Evolutionary conservation across 768 basidiomycete genomes (phyloP), one percentile per base, ranked within the genome.

Genomic region (Phylloporus arenicola): DNA sequence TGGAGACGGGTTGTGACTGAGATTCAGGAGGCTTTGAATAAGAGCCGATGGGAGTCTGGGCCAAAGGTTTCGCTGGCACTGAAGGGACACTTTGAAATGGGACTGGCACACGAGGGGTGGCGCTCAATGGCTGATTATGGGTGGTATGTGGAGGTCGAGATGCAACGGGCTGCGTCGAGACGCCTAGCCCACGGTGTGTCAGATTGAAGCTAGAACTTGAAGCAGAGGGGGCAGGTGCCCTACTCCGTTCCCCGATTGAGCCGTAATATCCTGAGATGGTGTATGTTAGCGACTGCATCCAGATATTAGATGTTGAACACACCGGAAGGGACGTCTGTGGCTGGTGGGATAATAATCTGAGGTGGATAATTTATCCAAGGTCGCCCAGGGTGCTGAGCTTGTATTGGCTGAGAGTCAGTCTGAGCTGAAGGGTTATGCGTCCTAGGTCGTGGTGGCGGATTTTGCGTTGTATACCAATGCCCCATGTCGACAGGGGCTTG

Each of bases 401-500:
- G 55, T 16, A 12, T 17, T 43, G 42, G 19, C 13, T 53, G 59
- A 41, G 39, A 48, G 20, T 41, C 19, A 20, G 55, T 22, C 33
- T 51, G 48, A 25, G 13, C 22, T 19, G 20, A 34, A 40, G 52
- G 31, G 35, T 40, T 46, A 25, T 54, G 38, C 33, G 20, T 16
- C 33, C 30, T 19, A 20, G 47, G 20, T 31, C 50, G 60, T 8
- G 31, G 40, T 1, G 54, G 52, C 39, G 43, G n/a, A 43, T 48
- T 52, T 43, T 49, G 60, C 30, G 47, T 27, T 11, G 56, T 25
- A 43, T 55, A 50, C 48, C 59, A 37, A 56, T 59, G 52, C n/a
- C 39, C 27, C n/a, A 45, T 13, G 20, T 48, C 8, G n/a, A 46
- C 20, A 47, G 52, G 49, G 25, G 27, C 16, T 12, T 45, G 51